Evolutionary conservation across 1,284 basidiomycete genomes (phyloP).

Genomic region (Veloboletus limbatus): DNA sequence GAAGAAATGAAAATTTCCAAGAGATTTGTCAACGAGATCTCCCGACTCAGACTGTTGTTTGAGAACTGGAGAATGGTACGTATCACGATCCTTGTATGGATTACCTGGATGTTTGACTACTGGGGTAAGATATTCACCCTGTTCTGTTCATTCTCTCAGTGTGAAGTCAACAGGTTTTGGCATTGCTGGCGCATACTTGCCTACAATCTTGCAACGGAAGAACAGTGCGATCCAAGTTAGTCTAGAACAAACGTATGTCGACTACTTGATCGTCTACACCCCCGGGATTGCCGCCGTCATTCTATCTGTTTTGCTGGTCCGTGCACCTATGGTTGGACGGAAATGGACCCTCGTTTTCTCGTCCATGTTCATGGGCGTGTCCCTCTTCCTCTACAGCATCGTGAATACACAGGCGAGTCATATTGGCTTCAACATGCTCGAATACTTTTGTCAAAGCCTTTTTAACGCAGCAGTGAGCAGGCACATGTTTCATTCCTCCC

Average conservation of each 20-base stretch:
- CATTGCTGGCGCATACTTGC: conserved; percentile 8
- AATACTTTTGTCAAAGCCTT: conserved; percentile 16
- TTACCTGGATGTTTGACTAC: conserved; percentile 15
- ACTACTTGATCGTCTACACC: conserved; percentile 14
- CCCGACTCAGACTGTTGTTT: conserved; percentile 15
- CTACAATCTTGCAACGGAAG: conserved; percentile 20
- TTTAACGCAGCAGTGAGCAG: conserved; percentile 12
- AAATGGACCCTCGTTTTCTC: conserved; percentile 20
- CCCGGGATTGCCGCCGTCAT: conserved; percentile 11
- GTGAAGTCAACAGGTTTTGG: not conserved
- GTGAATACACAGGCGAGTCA: conserved; percentile 18
- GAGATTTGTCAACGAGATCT: conserved; percentile 9
- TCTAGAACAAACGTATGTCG: conserved; percentile 13
- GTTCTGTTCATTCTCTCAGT: not conserved
- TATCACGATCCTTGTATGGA: conserved; percentile 14
- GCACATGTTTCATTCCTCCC: not conserved
- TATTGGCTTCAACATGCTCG: conserved; percentile 14
- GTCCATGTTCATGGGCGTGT: conserved; percentile 5
- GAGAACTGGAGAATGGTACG: conserved; percentile 14
- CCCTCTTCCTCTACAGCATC: conserved; percentile 14
- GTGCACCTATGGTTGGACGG: conserved; percentile 15
- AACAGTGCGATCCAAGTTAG: conserved; percentile 12
- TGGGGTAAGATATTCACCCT: conserved; percentile 10
- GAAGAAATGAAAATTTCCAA: not conserved
- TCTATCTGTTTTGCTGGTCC: conserved; percentile 15